Base-by-base conservation (phyloP, 108 stramenopile species). In the Cyclotella baltica region DNA sequence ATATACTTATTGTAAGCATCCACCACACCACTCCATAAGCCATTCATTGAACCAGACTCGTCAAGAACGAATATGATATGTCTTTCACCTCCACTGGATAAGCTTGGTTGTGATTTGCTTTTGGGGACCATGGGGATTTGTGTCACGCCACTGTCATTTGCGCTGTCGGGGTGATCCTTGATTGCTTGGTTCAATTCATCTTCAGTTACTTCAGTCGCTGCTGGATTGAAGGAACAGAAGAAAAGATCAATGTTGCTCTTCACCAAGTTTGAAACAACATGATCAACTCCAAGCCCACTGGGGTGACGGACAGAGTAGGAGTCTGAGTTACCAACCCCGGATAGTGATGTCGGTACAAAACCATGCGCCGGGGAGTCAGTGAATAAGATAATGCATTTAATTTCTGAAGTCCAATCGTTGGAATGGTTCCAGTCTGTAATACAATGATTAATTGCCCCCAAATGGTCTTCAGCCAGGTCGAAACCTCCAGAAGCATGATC, bases 21-120 rank as follows among this genome's bases (percentile, higher is more conserved):
- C 4, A 89, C 86, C 15, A 89, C 88, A 38, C 88, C 88, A 58
- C 28, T 47, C 88, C 88, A 89, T 18, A 70, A 65, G 52, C 40
- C 0, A 0, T 10, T 0, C 88, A 89, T 89, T 28, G 88, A 89
- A 40, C 86, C 72, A 22, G 85, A 86, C 58, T 87, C 84, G 52
- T 89, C 88, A 28, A 89, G 65, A 5, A 87, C 84, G 55, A 89
- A 89, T 33, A 89, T 81, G 20, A 87, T 87, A 65, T 89, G 88
- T 34, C 78, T 73, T n/a, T 68, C 67, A 25, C 48, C 36, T 30
- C 43, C 55, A 13, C 31, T 47, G 23, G 30, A 38, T 16, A 34
- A 20, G 5, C 35, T 40, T 22, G 27, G 56, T 29, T 36, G 46
- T 28, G 28, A 51, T 46, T 30, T 0, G 50, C 18, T 62, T 52